phyloP scores from a whole-genome alignment of 2,329 filamentous ascomycete genomes.

The Monosporascus sp. region DNA sequence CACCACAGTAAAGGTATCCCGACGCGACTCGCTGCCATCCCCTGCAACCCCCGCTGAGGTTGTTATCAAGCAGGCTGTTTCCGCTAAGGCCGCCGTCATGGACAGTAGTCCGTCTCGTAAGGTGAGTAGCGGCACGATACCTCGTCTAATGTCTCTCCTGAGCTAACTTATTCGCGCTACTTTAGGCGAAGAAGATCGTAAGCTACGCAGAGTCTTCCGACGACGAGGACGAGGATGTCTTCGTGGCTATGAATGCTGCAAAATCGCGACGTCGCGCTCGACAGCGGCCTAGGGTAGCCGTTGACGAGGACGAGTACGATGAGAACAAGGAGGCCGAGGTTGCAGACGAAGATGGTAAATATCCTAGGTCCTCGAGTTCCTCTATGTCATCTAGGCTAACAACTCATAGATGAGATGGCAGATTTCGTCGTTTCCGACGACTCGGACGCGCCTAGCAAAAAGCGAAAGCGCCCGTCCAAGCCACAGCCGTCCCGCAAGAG shows the following conservation, averaged over 20 bases:
- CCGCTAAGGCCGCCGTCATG: slow-evolving; percentile 33
- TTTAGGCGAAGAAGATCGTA: slow-evolving; percentile 51
- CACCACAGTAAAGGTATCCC: slow-evolving; percentile 43
- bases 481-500: slow-evolving; percentile 55
- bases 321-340: slow-evolving; percentile 54
- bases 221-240: slow-evolving; percentile 70
- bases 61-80: slow-evolving; percentile 35
- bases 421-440: slow-evolving; percentile 88
- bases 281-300: slow-evolving; percentile 55
- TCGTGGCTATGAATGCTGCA: slow-evolving; percentile 40
- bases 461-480: slow-evolving; percentile 66
- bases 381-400: slow-evolving; percentile 6
- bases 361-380: neutral
- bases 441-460: slow-evolving; percentile 69
- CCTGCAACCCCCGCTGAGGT: slow-evolving; percentile 38
- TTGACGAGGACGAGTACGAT: slow-evolving; percentile 64
- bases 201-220: slow-evolving; percentile 85
- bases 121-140: slow-evolving; percentile 40
- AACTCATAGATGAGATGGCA: slow-evolving; percentile 59
- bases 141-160: neutral
- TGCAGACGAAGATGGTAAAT: slow-evolving; percentile 57
- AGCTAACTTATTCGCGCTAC: neutral
- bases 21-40: slow-evolving; percentile 41
- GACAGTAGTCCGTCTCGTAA: slow-evolving; percentile 75
- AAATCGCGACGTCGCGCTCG: slow-evolving; percentile 36